These are phyloP conservation scores for Protomyces arabidopsidicola DNA, from an alignment of 1,139 yeast species.

Conservation along the genomic window DNA sequence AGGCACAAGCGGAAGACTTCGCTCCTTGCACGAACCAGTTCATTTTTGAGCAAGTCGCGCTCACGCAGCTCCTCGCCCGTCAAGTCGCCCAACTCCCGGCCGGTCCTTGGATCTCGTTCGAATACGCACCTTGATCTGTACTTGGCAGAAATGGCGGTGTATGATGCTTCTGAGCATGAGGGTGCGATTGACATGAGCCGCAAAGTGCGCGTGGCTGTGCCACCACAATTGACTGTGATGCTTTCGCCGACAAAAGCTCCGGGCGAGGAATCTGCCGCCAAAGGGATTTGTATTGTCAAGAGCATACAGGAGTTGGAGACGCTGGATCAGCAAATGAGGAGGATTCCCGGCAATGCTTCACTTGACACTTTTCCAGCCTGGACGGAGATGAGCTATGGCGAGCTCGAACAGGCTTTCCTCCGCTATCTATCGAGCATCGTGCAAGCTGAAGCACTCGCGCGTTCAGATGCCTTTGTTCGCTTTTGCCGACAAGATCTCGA, in stretches of 20 bases:
- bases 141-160: constrained; percentile 16
- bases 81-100: background rate
- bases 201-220: background rate
- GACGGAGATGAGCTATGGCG: constrained; percentile 5
- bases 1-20: constrained; percentile 4
- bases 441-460: constrained; percentile 1
- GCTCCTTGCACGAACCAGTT: constrained; percentile 6
- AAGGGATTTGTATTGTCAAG: constrained; percentile 14
- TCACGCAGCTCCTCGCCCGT: constrained; percentile 17
- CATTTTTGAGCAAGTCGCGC: constrained; percentile 12
- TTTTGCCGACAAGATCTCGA: constrained; percentile 15
- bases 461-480: background rate
- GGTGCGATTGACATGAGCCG: background rate
- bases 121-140: background rate
- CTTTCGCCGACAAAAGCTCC: constrained; percentile 16
- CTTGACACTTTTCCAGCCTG: constrained; percentile 1
- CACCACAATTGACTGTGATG: constrained; percentile 14
- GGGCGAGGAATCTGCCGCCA: background rate
- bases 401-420: background rate
- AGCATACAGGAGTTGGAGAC: constrained; percentile 8
- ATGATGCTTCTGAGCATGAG: constrained; percentile 15
- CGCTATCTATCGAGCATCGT: constrained; percentile 2
- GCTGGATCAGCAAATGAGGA: background rate
- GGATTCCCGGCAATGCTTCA: background rate
- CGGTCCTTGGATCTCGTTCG: background rate